A percentile compares a stretch with the other conserved stretches of the same genome.
Evolutionary conservation across 805 yeast genomes (phyloP).

Genomic region (Priceomyces medius): DNA sequence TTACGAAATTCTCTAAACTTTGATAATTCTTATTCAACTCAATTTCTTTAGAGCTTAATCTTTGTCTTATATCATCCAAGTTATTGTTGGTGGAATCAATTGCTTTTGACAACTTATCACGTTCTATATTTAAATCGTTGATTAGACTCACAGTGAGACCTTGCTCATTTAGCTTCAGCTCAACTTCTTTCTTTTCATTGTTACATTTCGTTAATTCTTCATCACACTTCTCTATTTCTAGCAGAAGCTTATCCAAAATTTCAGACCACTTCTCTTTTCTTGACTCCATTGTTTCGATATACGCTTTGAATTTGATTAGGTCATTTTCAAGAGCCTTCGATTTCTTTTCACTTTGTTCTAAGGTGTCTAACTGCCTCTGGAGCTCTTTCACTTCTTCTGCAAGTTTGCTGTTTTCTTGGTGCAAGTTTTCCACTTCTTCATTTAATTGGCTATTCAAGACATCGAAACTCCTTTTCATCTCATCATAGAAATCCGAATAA

Average conservation of each 20-base stretch:
- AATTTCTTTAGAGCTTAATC: conserved; percentile 48
- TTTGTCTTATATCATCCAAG: conserved; percentile 46
- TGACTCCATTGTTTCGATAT: conserved; percentile 63
- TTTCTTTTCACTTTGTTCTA: conserved; percentile 55
- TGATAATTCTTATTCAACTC: conserved; percentile 51
- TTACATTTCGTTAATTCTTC: conserved; percentile 42
- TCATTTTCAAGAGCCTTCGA: conserved; percentile 67
- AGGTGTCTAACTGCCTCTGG: conserved; percentile 43
- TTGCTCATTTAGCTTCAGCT: conserved; percentile 43
- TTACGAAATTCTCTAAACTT: conserved; percentile 50
- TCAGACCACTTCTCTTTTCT: conserved; percentile 64
- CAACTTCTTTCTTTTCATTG: conserved; percentile 38
- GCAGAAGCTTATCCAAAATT: conserved; percentile 54
- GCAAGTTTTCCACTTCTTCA: conserved; percentile 42
- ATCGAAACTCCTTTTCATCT: conserved; percentile 57
- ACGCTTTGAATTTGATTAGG: conserved; percentile 66
- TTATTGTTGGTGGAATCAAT: conserved; percentile 46
- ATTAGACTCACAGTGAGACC: conserved; percentile 64
- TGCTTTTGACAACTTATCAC: conserved; percentile 55
- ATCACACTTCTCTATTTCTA: conserved; percentile 50
- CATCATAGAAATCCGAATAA: conserved; percentile 51
- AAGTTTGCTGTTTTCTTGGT: conserved; percentile 40
- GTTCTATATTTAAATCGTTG: conserved; percentile 59
- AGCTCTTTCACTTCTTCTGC: conserved; percentile 40
- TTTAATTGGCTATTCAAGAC: conserved; percentile 49